Base-by-base conservation (phyloP, 305 asterid genomes). In the Caryopteris hybrid region DNA sequence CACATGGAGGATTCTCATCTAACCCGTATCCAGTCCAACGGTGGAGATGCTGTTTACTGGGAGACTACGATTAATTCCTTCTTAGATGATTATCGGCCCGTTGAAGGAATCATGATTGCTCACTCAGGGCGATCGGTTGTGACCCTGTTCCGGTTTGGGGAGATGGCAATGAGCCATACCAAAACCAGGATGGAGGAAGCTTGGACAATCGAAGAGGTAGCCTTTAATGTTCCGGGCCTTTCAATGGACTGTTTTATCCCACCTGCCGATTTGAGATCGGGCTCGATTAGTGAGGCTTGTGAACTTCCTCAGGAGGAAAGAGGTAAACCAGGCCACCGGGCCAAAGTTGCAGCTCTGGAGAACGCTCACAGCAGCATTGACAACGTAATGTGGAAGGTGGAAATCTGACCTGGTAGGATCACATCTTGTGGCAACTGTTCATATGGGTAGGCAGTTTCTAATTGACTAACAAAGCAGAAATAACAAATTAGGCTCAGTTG, bases 1-100 rank as follows among this genome's bases (percentile, higher is more conserved):
- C 89, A 86, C 82, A 86, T 88, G 79, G 97, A 91, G 80, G 97
- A 91, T 84, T 91, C 97, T 0, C 96, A 88, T 69, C 96, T 91
- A 6, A 91, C 97, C 39, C 86, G 97, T 8, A 88, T 91, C 75
- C 97, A 88, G 51, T 79, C 97, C 20, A 86, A 84, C 13, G 96
- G 92, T 1, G 91, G 88, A 2, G 96, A 91, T 14, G 95, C 91
- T 0, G 88, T 86, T 16, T 91, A 91, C 79, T 91, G 97, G 97
- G 96, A 91, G 66, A 91, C 97, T 2, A 91, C 96, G 0, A 88
- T 91, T 38, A 86, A 82, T 77, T 88, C 97, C 8, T 86, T 81
- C 76, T 61, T 91, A 14, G 90, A 88, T 47, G 91, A 91, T 64
- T 88, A 91, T 52, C 81, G 87, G 29, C 83, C 96, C 0, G 89